A percentile compares a stretch with the other conserved stretches of the same genome.
Evolutionary conservation across 768 basidiomycete genomes (phyloP).

Genomic region (Termitomyces sp.): DNA sequence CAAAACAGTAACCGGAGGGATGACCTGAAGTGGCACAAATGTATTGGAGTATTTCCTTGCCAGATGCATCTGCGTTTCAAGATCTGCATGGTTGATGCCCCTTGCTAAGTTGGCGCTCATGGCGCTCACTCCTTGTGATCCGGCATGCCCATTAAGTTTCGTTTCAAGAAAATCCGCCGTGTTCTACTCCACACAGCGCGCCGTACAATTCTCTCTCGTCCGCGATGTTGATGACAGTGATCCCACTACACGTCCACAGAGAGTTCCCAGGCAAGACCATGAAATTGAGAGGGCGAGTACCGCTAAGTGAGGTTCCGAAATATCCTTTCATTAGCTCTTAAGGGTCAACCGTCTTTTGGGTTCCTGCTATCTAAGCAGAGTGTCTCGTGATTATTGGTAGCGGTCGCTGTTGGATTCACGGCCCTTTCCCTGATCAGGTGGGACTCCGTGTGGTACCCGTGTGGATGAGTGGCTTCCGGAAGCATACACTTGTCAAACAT

Average conservation of each 20-base stretch:
- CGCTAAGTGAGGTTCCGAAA: neutral
- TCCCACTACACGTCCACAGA: neutral
- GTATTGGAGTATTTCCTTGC: too few relatives aligned
- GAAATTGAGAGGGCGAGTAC: neutral
- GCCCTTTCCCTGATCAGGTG: neutral
- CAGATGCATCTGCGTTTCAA: neutral
- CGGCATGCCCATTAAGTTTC: conserved; percentile 5
- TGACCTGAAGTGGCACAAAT: too few relatives aligned
- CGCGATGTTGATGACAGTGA: neutral
- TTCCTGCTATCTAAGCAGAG: neutral
- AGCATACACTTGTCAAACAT: neutral
- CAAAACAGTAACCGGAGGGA: neutral
- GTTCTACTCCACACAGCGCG: neutral
- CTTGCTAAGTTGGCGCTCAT: neutral
- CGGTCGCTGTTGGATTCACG: neutral
- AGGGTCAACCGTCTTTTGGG: neutral
- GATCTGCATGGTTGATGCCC: neutral
- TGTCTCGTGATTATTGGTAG: neutral
- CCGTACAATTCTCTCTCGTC: neutral
- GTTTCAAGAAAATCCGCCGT: conserved; percentile 6
- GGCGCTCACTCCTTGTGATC: conserved; percentile 14
- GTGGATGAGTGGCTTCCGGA: neutral
- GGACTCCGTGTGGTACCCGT: neutral
- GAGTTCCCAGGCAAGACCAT: neutral
- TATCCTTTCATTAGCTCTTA: too few relatives aligned